Evolutionary conservation across 2,329 filamentous ascomycete species (phyloP), one percentile per base, ranked within the genome.

Genomic region (Xylariaceae sp.): DNA sequence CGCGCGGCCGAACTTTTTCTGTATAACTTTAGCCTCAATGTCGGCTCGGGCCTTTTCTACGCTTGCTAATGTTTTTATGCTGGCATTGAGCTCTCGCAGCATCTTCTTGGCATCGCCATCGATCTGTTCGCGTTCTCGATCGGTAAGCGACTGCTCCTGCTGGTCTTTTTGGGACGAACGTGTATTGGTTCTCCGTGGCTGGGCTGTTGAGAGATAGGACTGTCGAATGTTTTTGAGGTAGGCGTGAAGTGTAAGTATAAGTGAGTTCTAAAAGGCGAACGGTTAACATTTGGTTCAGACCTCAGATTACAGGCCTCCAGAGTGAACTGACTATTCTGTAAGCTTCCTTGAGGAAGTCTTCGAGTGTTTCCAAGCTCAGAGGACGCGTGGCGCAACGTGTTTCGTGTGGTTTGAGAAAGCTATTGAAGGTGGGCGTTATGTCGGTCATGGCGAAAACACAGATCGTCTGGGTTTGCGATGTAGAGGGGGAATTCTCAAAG

Each of bases 301-400:
- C 35, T 37, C 14, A 16, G 34, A 40, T 21, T 22, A 23, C 25
- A 22, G 37, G 19, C 11, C n/a, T n/a, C n/a, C n/a, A n/a, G n/a
- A n/a, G n/a, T n/a, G n/a, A n/a, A 66, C 77, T 60, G 72, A 94
- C 91, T 66, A 97, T 96, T 64, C 86, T 82, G 69, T 95, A 93
- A 42, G 93, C 93, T 69, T 97, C 92, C 63, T 92, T 90, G 25
- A 97, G 73, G 64, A 97, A 98, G 59, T 86, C 86, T 64, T 96
- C 88, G 40, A 93, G 77, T 56, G 68, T 75, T 54, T 77, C 71
- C 39, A 73, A 57, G 45, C 64, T 71, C 53, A 73, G 73, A 52
- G 61, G 58, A 37, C 59, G 56, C 42, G 61, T 68, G 11, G 76
- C 73, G 6, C 73, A 68, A 22, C 71, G 69, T 36, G 76, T 75